Conservation (phyloP, 2,329 filamentous ascomycete species). For the Shiraia sp. region DNA sequence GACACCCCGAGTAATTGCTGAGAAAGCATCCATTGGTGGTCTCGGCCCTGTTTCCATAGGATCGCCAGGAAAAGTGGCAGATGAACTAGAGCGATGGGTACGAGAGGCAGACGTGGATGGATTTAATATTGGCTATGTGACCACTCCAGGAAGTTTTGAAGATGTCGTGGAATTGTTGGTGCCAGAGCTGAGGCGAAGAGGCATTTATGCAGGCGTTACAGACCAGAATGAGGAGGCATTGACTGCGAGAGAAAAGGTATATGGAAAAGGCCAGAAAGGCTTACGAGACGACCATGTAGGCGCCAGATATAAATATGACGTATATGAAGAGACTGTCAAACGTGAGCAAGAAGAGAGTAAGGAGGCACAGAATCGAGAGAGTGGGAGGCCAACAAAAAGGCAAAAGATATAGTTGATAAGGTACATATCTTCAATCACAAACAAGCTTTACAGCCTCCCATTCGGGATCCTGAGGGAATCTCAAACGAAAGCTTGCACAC, state of each 20-base stretch:
- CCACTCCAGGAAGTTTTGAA: conserved; percentile 48
- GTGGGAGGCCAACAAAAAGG: not conserved
- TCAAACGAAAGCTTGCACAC: conserved; percentile 49
- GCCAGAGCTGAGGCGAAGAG: conserved; percentile 42
- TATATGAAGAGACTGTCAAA: conserved; percentile 55
- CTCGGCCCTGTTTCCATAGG: conserved; percentile 23
- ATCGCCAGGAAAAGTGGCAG: conserved; percentile 47
- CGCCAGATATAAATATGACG: conserved; percentile 63
- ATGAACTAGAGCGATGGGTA: conserved; percentile 53
- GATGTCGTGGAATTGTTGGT: conserved; percentile 44
- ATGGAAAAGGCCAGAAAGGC: conserved; percentile 61
- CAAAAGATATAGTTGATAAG: not conserved
- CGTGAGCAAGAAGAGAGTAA: not conserved
- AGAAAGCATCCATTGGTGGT: conserved; percentile 66
- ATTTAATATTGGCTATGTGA: conserved; percentile 47
- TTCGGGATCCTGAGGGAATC: conserved; percentile 47
- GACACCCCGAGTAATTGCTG: conserved; percentile 35
- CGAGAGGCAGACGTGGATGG: conserved; percentile 47
- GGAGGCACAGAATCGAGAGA: not conserved
- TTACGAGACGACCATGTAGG: conserved; percentile 64
- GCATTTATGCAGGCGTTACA: conserved; percentile 27
- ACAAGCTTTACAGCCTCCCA: conserved; percentile 42
- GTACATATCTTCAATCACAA: no score
- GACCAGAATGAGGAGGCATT: conserved; percentile 21
- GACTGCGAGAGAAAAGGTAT: conserved; percentile 61